Evolutionary conservation across 768 basidiomycete species (phyloP).

Genomic region (Harrya chromipes): DNA sequence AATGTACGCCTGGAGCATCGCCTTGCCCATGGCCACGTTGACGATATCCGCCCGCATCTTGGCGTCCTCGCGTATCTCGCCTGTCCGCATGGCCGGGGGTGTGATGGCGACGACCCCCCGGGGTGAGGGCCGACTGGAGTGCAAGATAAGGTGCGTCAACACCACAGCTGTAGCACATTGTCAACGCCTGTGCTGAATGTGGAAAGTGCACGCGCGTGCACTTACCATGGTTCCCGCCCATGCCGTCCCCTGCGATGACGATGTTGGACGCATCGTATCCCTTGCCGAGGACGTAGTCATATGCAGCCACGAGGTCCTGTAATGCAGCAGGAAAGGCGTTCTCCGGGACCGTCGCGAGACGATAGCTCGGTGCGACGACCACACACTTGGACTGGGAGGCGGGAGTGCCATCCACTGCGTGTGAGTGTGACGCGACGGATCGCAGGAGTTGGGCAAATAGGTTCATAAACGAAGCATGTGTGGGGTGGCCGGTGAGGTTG

Average conservation of each 20-base stretch:
- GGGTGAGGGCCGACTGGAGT: conserved; percentile 50
- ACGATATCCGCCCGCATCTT: conserved; percentile 5
- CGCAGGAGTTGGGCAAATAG: conserved; percentile 5
- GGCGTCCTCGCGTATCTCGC: background rate
- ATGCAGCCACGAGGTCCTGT: conserved; percentile 15
- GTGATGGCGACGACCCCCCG: conserved; percentile 55
- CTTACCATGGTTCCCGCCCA: conserved; percentile 15
- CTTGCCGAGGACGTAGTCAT: conserved; percentile 9
- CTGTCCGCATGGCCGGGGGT: conserved; percentile 33
- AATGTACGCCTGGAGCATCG: background rate
- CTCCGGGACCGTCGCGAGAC: conserved; percentile 13
- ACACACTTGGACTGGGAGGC: background rate
- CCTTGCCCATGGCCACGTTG: background rate
- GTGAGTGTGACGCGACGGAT: background rate
- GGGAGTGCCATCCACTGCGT: background rate
- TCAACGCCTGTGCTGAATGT: background rate
- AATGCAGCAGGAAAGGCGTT: conserved; percentile 13
- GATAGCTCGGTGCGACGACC: conserved; percentile 11
- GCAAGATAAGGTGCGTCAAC: conserved; percentile 35
- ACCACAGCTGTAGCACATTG: conserved; percentile 2
- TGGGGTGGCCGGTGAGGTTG: conserved; percentile 3
- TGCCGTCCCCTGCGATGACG: conserved; percentile 14
- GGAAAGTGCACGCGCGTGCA: background rate
- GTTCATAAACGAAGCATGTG: background rate
- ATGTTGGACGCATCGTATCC: conserved; percentile 13